Evolutionary conservation across 2,329 filamentous ascomycete genomes (phyloP).

Genomic region (Ascosphaera pollenicola): DNA sequence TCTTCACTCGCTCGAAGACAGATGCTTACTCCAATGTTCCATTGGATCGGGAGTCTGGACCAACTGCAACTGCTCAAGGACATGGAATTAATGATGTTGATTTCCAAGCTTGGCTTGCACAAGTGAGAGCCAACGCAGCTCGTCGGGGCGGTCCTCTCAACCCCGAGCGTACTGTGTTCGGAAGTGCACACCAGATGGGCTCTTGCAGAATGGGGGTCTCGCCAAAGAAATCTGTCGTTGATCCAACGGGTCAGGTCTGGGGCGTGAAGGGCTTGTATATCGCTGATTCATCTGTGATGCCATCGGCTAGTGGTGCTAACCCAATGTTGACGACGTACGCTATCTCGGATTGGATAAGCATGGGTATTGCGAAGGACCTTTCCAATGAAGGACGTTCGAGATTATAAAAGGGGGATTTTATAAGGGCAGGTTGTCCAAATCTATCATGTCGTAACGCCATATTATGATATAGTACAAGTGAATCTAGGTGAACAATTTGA

Average conservation of each 20-base stretch:
- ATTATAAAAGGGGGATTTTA: too few species aligned
- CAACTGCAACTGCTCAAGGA: slow-evolving; percentile 8
- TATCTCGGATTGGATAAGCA: slow-evolving; percentile 25
- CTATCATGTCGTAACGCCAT: too few species aligned
- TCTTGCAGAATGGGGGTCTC: slow-evolving; percentile 26
- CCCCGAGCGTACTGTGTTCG: slow-evolving; percentile 22
- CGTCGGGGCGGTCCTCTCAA: slow-evolving; percentile 23
- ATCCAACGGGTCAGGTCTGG: slow-evolving; percentile 24
- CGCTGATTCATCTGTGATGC: slow-evolving; percentile 27
- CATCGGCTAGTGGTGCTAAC: slow-evolving; percentile 28
- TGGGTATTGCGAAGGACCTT: slow-evolving; percentile 16
- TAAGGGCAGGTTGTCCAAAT: too few species aligned
- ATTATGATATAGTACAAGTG: too few species aligned
- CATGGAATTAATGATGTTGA: slow-evolving; percentile 29
- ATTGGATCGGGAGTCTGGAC: too few species aligned
- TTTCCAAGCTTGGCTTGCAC: slow-evolving; percentile 32
- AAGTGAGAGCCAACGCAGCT: too few species aligned
- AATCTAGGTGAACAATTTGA: too few species aligned
- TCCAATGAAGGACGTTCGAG: too few species aligned
- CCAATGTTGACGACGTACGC: slow-evolving; percentile 31
- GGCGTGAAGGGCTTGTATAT: slow-evolving; percentile 24
- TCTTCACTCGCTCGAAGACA: slow-evolving; percentile 31
- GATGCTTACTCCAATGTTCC: too few species aligned
- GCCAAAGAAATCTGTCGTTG: slow-evolving; percentile 21
- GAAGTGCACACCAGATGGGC: slow-evolving; percentile 30